A percentile compares a stretch with the other conserved stretches of the same genome.
phyloP scores from a whole-genome alignment of 352 stramenopile species.

The Globisporangium radiosum region DNA sequence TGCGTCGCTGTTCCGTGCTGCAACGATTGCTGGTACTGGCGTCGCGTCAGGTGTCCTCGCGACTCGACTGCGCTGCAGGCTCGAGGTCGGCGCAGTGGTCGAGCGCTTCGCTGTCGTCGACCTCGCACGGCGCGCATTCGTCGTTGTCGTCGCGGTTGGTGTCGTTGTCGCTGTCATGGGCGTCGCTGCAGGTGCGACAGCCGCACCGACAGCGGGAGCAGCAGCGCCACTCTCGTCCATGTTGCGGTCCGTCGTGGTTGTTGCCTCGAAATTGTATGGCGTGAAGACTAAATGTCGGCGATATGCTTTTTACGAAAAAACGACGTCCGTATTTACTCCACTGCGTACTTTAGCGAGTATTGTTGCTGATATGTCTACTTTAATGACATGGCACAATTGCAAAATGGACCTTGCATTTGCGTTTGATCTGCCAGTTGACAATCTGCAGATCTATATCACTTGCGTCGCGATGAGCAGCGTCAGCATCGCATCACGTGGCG shows the following conservation, averaged over 20 bases:
- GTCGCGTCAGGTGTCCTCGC: neutral
- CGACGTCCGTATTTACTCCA: too few species aligned
- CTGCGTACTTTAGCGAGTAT: too few species aligned
- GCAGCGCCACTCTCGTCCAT: neutral
- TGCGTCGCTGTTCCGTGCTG: neutral
- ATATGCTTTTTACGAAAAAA: too few species aligned
- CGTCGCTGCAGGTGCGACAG: neutral
- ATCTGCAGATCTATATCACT: neutral
- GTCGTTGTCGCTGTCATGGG: neutral
- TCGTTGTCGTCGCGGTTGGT: neutral
- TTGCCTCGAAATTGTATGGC: too few species aligned
- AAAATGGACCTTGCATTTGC: too few species aligned
- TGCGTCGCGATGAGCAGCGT: neutral
- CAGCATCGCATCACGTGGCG: neutral
- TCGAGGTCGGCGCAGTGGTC: neutral
- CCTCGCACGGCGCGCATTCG: neutral
- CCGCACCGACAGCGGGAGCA: neutral
- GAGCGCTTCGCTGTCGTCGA: neutral
- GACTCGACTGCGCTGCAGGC: neutral
- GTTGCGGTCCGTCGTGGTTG: neutral
- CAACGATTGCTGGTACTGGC: neutral
- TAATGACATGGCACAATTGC: too few species aligned
- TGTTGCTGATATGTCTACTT: too few species aligned
- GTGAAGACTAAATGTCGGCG: too few species aligned
- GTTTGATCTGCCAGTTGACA: too few species aligned